A percentile compares a stretch with the other conserved stretches of the same genome.
These are phyloP conservation scores for Phytophthora crassamura DNA, from an alignment of 352 stramenopile species.

Conservation along the genomic window DNA sequence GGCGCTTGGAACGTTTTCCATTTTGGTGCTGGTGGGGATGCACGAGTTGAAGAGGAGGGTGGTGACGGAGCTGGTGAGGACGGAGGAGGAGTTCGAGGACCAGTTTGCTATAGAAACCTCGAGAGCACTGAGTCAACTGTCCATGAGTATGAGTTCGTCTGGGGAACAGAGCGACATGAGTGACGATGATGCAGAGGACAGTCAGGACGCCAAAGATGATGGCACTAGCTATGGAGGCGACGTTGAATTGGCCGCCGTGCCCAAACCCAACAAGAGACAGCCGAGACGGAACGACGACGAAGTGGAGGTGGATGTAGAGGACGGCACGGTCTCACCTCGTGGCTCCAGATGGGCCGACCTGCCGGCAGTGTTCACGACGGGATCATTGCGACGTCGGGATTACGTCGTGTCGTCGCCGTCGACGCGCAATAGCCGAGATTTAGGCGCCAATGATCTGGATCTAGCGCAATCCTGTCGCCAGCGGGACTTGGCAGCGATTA, in stretches of 20 bases:
- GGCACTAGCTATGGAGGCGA: slow-evolving; percentile 16
- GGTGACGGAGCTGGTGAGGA: slow-evolving; percentile 42
- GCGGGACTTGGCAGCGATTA: slow-evolving; percentile 33
- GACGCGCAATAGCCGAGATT: slow-evolving; percentile 24
- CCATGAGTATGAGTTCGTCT: slow-evolving; percentile 33
- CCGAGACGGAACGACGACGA: slow-evolving; percentile 10
- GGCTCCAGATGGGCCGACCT: slow-evolving; percentile 44
- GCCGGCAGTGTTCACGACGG: slow-evolving; percentile 46
- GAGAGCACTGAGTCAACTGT: slow-evolving; percentile 34
- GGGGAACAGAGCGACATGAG: slow-evolving; percentile 28
- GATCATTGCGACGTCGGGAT: slow-evolving; percentile 46
- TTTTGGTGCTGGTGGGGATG: slow-evolving; percentile 56
- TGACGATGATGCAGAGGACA: slow-evolving; percentile 34
- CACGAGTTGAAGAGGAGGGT: slow-evolving; percentile 47
- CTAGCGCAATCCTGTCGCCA: slow-evolving; percentile 31
- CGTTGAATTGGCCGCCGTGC: slow-evolving; percentile 20
- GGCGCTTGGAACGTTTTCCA: slow-evolving; percentile 49
- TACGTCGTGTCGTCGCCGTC: slow-evolving; percentile 51
- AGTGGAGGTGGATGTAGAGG: slow-evolving; percentile 13
- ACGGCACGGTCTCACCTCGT: slow-evolving; percentile 36
- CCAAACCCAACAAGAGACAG: slow-evolving; percentile 32
- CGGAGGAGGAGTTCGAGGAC: slow-evolving; percentile 47
- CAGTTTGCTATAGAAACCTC: slow-evolving; percentile 59
- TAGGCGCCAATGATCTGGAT: slow-evolving; percentile 43
- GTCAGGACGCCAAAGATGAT: slow-evolving; percentile 28